phyloP scores from a whole-genome alignment of 2,329 filamentous ascomycete genomes.

The Fusarium lyarnte region DNA sequence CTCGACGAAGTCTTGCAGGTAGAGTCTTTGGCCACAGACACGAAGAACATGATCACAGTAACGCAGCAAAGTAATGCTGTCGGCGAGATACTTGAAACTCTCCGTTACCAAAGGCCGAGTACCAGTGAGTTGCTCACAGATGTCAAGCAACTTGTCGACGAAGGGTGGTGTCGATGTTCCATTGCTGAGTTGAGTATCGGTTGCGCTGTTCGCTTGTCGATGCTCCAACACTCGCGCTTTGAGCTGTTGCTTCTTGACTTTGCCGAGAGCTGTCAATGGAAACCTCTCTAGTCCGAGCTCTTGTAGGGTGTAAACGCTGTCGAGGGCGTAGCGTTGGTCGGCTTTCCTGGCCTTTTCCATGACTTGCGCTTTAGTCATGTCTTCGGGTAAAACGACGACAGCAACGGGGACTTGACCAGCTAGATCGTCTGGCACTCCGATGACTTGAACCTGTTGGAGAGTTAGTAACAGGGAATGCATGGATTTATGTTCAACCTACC shows the following conservation, averaged over 20 bases:
- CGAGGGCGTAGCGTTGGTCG: conserved; percentile 53
- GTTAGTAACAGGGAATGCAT: conserved; percentile 4
- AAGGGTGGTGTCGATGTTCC: conserved; percentile 9
- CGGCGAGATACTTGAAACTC: conserved; percentile 44
- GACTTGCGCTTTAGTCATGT: conserved; percentile 46
- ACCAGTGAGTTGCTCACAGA: conserved; percentile 48
- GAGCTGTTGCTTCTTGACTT: conserved; percentile 55
- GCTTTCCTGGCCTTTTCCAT: conserved; percentile 43
- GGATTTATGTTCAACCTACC: conserved; percentile 16
- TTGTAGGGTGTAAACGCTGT: conserved; percentile 52
- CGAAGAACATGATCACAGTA: conserved; percentile 49
- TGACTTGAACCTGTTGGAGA: conserved; percentile 48
- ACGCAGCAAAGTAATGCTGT: conserved; percentile 51
- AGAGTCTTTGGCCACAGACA: conserved; percentile 43
- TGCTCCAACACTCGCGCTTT: conserved; percentile 35
- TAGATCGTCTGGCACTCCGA: conserved; percentile 55
- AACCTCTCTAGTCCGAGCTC: conserved; percentile 52
- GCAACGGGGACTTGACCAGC: conserved; percentile 60
- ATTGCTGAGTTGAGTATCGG: background rate
- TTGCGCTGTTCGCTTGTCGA: background rate
- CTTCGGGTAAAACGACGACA: conserved; percentile 49
- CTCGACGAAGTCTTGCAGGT: conserved; percentile 48
- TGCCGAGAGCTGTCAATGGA: conserved; percentile 56
- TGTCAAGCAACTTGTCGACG: conserved; percentile 29
- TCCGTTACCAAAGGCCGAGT: conserved; percentile 40